Evolutionary conservation across 2,329 filamentous ascomycete species (phyloP), one percentile per base, ranked within the genome.

Genomic region (Pestalotiopsis sp.): DNA sequence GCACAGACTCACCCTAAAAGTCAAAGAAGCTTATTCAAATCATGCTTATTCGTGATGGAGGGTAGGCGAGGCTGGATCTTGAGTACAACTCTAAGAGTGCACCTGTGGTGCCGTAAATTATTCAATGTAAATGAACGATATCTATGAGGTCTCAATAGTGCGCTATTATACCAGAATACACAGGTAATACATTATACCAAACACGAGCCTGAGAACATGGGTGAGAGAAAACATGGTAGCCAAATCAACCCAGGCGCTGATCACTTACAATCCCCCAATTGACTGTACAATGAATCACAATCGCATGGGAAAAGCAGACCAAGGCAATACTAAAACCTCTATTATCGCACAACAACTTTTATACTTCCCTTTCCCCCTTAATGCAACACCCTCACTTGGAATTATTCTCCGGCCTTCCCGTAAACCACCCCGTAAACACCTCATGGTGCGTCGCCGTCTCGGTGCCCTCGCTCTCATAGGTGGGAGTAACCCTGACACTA

Each of bases 371-470:
- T 14, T 2, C 6, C 17, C 41, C 14, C 41, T 4, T 1, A 1
- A 45, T 14, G n/a, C 58, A 7, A 1, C 27, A 61, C 3, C 36
- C 36, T 57, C 27, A 52, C 45, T 69, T 66, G 12, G 57, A 41
- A 36, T 66, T 64, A n/a, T 67, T 62, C 36, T 61, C 68, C 23
- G 68, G 59, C 23, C 68, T 17, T 1, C 68, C 68, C 0, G 65
- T 69, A 80, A 86, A 92, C 78, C 91, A 93, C 5, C 85, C 89
- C 2, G 85, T 79, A 4, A 80, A 86, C 77, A 49, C 80, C 71
- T 88, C 87, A 1, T 82, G 86, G 67, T 86, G 81, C 0, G 85
- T 89, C 2, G 90, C 83, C 71, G 88, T 87, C 2, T 80, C 76
- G 5, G 86, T 80, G 0, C 91, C 91, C 14, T 83, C 82, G 0